Percentiles rank a stretch among this genome's conserved stretches.
These are phyloP conservation scores for Oryza punctata DNA, from an alignment of 176 grass and related monocot genomes.

Conservation along the genomic window DNA sequence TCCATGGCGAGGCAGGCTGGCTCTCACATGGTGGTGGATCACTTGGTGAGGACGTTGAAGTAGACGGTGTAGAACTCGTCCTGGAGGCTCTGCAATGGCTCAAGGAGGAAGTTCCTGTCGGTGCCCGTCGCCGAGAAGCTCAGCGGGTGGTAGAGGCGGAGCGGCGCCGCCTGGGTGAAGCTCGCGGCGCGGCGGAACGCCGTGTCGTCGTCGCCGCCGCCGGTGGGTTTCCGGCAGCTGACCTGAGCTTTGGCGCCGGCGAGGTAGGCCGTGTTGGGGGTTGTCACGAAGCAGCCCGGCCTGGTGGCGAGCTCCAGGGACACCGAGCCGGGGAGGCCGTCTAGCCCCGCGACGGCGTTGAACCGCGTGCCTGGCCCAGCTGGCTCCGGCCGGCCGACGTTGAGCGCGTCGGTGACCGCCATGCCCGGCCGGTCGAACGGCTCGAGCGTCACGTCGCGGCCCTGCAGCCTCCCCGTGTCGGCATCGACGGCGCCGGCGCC, in stretches of 20 bases:
- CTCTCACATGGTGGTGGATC: not conserved
- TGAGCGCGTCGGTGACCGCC: conserved; percentile 48
- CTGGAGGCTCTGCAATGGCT: conserved; percentile 70
- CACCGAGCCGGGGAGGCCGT: conserved; percentile 47
- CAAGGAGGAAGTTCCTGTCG: conserved; percentile 64
- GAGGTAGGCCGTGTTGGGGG: not conserved
- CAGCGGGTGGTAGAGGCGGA: conserved; percentile 56
- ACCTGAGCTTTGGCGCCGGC: conserved; percentile 33
- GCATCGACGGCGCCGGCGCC: not conserved
- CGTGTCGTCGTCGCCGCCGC: not conserved
- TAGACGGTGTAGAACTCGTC: conserved; percentile 91
- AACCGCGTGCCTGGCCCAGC: conserved; percentile 23
- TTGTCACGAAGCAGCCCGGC: conserved; percentile 61
- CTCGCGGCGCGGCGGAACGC: conserved; percentile 58
- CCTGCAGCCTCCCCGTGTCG: not conserved
- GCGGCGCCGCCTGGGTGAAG: conserved; percentile 44
- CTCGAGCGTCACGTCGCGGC: conserved; percentile 51
- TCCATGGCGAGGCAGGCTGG: not conserved
- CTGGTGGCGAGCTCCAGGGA: conserved; percentile 61
- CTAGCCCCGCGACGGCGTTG: conserved; percentile 56
- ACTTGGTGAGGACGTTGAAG: conserved; percentile 60
- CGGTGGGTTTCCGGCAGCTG: conserved; percentile 7
- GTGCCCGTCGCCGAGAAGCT: conserved; percentile 69
- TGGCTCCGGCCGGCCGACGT: not conserved
- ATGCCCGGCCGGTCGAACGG: conserved; percentile 75